These are phyloP conservation scores for Cyphellophora attinorum DNA, from an alignment of 2,329 filamentous ascomycete genomes.

Conservation along the genomic window DNA sequence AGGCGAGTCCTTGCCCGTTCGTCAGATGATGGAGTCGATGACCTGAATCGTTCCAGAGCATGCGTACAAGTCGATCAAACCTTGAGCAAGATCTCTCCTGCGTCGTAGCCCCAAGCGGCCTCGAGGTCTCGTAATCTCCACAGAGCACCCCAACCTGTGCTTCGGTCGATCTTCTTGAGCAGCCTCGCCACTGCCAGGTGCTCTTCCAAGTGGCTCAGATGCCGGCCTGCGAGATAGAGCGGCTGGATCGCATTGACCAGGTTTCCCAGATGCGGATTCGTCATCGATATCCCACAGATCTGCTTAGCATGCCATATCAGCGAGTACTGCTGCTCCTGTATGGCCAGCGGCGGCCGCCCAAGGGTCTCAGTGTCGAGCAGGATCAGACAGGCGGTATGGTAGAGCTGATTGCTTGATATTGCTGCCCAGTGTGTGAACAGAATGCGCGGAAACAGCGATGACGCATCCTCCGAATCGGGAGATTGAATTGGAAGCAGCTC, in stretches of 20 bases:
- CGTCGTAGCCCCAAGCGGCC: slow-evolving; percentile 24
- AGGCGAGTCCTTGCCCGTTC: too few species aligned
- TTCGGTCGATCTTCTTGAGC: slow-evolving; percentile 48
- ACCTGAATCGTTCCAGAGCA: too few species aligned
- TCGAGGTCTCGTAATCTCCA: slow-evolving; percentile 48
- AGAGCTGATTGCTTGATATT: slow-evolving; percentile 49
- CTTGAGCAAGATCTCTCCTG: too few species aligned
- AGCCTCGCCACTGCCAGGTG: slow-evolving; percentile 37
- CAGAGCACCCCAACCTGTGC: slow-evolving; percentile 55
- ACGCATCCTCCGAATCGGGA: slow-evolving; percentile 14
- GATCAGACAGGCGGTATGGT: slow-evolving; percentile 46
- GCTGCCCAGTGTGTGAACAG: slow-evolving; percentile 46
- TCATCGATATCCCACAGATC: slow-evolving; percentile 47
- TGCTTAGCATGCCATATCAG: slow-evolving; percentile 46
- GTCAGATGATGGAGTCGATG: too few species aligned
- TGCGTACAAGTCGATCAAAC: too few species aligned
- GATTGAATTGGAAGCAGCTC: slow-evolving; percentile 39
- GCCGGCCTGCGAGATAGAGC: slow-evolving; percentile 45
- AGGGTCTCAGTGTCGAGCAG: slow-evolving; percentile 27
- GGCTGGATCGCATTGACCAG: slow-evolving; percentile 51
- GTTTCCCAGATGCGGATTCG: slow-evolving; percentile 47
- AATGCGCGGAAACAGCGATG: slow-evolving; percentile 40
- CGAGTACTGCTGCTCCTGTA: too few species aligned
- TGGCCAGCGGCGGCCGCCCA: not conserved
- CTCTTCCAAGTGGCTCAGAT: slow-evolving; percentile 42